Evolutionary conservation across 176 grass and related monocot genomes (phyloP).

Genomic region (Oryza glaberrima): DNA sequence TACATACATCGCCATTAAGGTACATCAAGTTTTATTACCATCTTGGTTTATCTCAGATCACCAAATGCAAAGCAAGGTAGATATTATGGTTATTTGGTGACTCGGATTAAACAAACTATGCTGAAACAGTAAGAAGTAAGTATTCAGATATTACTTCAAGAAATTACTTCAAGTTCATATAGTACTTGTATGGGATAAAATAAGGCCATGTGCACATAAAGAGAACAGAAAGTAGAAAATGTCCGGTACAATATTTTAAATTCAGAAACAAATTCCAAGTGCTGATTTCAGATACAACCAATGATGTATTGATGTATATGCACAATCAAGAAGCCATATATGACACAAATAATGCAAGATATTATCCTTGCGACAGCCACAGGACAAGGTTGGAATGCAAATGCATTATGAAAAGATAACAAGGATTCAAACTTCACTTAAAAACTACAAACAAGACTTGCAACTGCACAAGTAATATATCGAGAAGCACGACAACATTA

Average conservation of each 20-base stretch:
- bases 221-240: background rate
- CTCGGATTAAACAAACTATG: background rate
- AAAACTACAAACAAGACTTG: background rate
- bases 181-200: background rate
- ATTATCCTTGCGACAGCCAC: background rate
- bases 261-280: background rate
- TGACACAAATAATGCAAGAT: background rate
- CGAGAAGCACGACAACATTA: background rate
- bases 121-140: background rate
- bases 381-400: background rate
- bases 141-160: background rate
- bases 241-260: background rate
- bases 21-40: background rate
- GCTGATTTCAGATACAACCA: background rate
- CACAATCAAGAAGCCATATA: background rate
- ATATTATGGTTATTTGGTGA: background rate
- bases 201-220: background rate
- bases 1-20: background rate
- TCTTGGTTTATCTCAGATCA: background rate
- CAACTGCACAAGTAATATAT: background rate
- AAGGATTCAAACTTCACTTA: constrained; percentile 6
- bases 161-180: background rate
- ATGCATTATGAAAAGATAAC: background rate
- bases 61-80: background rate
- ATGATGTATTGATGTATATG: background rate